A percentile compares a stretch with the other conserved stretches of the same genome.
These are phyloP conservation scores for Aureobasidium sp. DNA, from an alignment of 2,329 filamentous ascomycete species.

Conservation along the genomic window DNA sequence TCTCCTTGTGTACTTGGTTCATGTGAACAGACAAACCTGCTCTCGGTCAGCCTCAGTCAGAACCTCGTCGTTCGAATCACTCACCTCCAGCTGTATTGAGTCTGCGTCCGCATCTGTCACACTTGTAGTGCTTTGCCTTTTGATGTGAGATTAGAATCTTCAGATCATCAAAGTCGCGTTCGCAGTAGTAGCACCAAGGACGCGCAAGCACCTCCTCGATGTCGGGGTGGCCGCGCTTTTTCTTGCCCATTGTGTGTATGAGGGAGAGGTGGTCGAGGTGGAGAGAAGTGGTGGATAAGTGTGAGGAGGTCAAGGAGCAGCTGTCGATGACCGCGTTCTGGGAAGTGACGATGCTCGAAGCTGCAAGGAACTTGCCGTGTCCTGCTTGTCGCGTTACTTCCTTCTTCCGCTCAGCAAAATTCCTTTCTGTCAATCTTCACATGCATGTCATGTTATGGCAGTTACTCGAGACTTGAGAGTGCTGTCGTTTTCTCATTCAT, in stretches of 20 bases:
- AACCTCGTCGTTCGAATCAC: constrained; percentile 17
- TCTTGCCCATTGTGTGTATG: constrained; percentile 63
- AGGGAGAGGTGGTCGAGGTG: not conserved
- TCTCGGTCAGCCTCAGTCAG: not conserved
- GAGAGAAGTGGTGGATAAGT: not conserved
- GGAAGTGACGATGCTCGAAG: constrained; percentile 7
- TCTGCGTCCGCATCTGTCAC: constrained; percentile 77
- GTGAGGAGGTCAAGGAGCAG: not conserved
- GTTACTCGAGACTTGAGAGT: not conserved
- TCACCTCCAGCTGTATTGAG: constrained; percentile 91
- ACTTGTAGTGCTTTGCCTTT: constrained; percentile 99
- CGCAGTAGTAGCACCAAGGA: constrained; percentile 99
- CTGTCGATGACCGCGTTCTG: not conserved
- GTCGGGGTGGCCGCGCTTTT: constrained; percentile 77
- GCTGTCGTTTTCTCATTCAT: not conserved
- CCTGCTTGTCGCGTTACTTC: not conserved
- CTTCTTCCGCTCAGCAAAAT: constrained; percentile 5
- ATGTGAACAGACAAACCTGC: constrained; percentile 89
- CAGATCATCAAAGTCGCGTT: constrained; percentile 94
- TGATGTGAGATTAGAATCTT: constrained; percentile 96
- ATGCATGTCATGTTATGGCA: not conserved
- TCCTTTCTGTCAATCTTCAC: constrained; percentile 1
- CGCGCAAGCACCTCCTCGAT: constrained; percentile 80
- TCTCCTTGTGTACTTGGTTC: constrained; percentile 98
- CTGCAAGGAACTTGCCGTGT: not conserved